A percentile compares a stretch with the other conserved stretches of the same genome.
These are phyloP conservation scores for Brettanomyces bruxellensis DNA, from an alignment of 805 yeast genomes.

Conservation along the genomic window DNA sequence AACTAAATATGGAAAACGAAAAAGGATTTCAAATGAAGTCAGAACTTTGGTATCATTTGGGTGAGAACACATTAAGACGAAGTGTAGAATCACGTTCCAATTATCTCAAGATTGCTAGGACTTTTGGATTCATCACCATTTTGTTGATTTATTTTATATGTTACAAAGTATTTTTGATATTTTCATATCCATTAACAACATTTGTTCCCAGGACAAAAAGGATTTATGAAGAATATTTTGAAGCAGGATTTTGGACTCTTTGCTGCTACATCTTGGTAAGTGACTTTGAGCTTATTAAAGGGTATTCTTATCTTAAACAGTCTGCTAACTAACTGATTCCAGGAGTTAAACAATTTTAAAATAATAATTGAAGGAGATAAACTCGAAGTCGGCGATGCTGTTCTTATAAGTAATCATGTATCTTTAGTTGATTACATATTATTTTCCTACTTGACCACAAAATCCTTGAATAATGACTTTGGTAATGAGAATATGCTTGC, in stretches of 20 bases:
- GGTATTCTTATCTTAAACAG: not conserved
- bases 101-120: constrained; percentile 10
- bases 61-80: constrained; percentile 1
- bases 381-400: constrained; percentile 27
- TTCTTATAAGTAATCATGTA: constrained; percentile 48
- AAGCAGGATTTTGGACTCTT: constrained; percentile 25
- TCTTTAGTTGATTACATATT: constrained; percentile 60
- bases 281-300: not conserved
- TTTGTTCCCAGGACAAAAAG: constrained; percentile 16
- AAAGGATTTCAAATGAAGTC: not conserved
- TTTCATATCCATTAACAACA: constrained; percentile 11
- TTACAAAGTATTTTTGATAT: constrained; percentile 9
- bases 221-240: constrained; percentile 14
- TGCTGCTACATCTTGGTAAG: constrained; percentile 22
- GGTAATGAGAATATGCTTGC: constrained; percentile 11
- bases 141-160: constrained; percentile 10
- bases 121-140: constrained; percentile 14
- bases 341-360: constrained; percentile 30
- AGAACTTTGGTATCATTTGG: constrained; percentile 6
- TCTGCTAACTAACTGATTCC: not conserved
- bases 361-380: constrained; percentile 35
- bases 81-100: constrained; percentile 1
- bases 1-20: not conserved
- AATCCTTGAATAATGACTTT: constrained; percentile 7
- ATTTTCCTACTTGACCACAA: constrained; percentile 33